phyloP scores from a whole-genome alignment of 129 eudicot species.

The Arctium minus region DNA sequence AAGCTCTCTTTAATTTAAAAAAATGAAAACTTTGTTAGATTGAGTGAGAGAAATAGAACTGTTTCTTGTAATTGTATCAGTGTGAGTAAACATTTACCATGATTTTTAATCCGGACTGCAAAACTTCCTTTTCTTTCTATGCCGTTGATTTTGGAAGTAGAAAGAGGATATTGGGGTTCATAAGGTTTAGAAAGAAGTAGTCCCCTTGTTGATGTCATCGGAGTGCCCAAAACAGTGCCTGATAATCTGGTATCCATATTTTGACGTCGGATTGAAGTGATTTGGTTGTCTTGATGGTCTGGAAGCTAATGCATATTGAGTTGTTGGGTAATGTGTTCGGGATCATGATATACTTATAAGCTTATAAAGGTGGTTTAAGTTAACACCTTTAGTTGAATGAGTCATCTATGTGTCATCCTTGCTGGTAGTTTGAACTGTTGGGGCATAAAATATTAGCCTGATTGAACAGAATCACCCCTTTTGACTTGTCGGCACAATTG shows the following conservation, averaged over 20 bases:
- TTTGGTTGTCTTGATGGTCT: neutral
- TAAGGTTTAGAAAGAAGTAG: slow-evolving; percentile 16
- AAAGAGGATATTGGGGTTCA: slow-evolving; percentile 6
- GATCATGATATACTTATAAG: slow-evolving; percentile 22
- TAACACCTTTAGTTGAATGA: slow-evolving; percentile 8
- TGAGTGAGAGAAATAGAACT: neutral
- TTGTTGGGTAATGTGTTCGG: neutral
- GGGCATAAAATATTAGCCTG: neutral
- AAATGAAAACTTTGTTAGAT: neutral
- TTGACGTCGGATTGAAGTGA: neutral
- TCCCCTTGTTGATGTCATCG: slow-evolving; percentile 14
- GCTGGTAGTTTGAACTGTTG: neutral
- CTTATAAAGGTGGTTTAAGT: neutral
- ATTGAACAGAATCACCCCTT: neutral
- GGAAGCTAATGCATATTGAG: neutral
- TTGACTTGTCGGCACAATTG: neutral
- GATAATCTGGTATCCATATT: slow-evolving; percentile 18
- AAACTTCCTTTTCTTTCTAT: slow-evolving; percentile 7
- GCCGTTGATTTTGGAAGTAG: slow-evolving; percentile 5
- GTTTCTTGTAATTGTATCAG: neutral
- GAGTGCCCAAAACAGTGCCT: slow-evolving; percentile 5
- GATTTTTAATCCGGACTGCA: neutral
- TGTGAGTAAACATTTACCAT: neutral
- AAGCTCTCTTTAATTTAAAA: slow-evolving; percentile 10
- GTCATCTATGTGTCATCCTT: slow-evolving; percentile 9